phyloP scores from a whole-genome alignment of 2,329 filamentous ascomycete genomes.

The Fusarium phyllophilum region DNA sequence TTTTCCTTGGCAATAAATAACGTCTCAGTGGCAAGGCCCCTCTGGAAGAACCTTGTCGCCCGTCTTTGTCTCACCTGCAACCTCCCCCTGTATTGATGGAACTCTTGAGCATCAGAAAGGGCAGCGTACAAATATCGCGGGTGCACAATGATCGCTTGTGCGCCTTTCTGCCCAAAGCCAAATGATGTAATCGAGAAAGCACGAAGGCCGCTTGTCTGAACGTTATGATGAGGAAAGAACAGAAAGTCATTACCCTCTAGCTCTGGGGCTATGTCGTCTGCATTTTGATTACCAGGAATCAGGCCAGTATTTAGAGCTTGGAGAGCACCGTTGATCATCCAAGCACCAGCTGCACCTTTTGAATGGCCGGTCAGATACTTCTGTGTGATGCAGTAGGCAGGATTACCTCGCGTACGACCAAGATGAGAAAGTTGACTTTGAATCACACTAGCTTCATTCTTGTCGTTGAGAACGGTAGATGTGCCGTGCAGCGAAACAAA shows the following conservation, averaged over 20 bases:
- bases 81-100: too few species aligned
- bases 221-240: neutral
- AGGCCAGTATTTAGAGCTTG: neutral
- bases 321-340: neutral
- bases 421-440: neutral
- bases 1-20: too few species aligned
- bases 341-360: neutral
- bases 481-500: neutral
- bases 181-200: neutral
- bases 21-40: too few species aligned
- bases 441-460: neutral
- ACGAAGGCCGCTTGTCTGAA: neutral
- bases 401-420: neutral
- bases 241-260: neutral
- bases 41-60: too few species aligned
- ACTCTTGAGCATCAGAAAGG: too few species aligned
- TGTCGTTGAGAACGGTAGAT: neutral
- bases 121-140: too few species aligned
- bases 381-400: neutral
- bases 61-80: too few species aligned
- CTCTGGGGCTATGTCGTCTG: neutral
- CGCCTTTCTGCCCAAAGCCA: neutral
- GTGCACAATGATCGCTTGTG: neutral
- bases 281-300: neutral
- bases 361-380: neutral